Base-by-base conservation (phyloP, 164 flowering plant species). In the Santalum album region DNA sequence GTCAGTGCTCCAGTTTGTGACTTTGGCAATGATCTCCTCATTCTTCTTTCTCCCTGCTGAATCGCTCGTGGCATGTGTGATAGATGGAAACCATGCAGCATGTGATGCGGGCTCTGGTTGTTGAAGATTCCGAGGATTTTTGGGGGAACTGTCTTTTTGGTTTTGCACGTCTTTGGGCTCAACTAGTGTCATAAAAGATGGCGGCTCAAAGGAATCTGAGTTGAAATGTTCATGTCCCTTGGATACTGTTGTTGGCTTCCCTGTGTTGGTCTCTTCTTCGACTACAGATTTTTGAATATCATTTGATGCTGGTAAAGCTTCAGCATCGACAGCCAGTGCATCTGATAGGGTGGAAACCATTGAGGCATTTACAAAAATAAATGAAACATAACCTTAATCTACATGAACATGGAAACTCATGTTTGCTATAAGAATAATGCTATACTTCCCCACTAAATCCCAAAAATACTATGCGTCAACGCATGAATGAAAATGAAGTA, bases 11-110 rank as follows among this genome's bases (percentile, higher is more conserved):
- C 83, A 81, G 68, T 77, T 84, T 35, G 75, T 75, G 9, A 79
- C 87, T 65, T 79, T 82, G 32, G 77, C 84, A 32, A 82, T 78
- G 17, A 72, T 73, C 61, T 86, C 91, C 66, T 83, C 87, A 21
- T 82, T 85, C 68, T 78, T 84, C 67, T 80, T 80, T 60, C 83
- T 75, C 25, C 89, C 87, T 59, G 51, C 60, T 1, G 84, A 73
- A 40, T 83, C 89, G 46, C 73, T 74, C 10, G 43, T 57, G 5
- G 61, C 79, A 44, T 72, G 44, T 17, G 76, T 48, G 6, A 72
- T 51, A 25, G 85, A 72, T 22, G 92, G 84, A 60, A 80, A 74
- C 85, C 81, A 80, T 15, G 70, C 85, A 39, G 70, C 65, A 60
- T 76, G 70, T 27, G 56, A 49, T 22, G 63, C 61, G 46, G 75